Evolutionary conservation across 176 grass and related monocot species (phyloP).

Genomic region (Cocos nucifera): DNA sequence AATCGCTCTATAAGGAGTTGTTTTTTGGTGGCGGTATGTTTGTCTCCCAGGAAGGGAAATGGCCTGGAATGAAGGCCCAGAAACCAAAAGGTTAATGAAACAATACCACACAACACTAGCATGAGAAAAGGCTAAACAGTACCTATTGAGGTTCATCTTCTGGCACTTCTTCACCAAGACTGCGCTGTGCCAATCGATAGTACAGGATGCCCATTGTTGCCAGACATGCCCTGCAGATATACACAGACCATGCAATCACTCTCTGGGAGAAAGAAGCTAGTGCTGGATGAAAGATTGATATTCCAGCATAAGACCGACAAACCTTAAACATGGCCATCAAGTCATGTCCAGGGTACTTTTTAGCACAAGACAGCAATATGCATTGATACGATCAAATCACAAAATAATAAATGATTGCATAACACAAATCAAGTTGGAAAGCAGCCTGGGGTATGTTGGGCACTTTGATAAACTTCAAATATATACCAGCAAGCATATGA

Average conservation of each 20-base stretch:
- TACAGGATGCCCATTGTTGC: slow-evolving; percentile 92
- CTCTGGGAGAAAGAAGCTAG: too few species aligned
- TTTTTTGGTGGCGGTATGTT: background rate
- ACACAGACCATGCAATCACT: background rate
- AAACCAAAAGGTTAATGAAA: slow-evolving; percentile 20
- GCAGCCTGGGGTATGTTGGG: too few species aligned
- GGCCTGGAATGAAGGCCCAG: slow-evolving; percentile 13
- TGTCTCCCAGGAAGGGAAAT: background rate
- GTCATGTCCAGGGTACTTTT: too few species aligned
- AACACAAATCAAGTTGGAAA: too few species aligned
- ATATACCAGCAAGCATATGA: too few species aligned
- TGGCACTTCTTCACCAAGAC: slow-evolving; percentile 50
- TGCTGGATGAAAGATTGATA: too few species aligned
- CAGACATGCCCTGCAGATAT: slow-evolving; percentile 77
- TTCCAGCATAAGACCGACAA: too few species aligned
- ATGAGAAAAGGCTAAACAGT: slow-evolving; percentile 1
- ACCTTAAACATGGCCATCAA: too few species aligned
- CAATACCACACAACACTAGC: background rate
- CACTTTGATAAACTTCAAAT: too few species aligned
- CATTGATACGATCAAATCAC: too few species aligned
- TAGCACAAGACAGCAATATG: too few species aligned
- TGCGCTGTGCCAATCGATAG: slow-evolving; percentile 75
- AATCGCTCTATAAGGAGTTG: slow-evolving; percentile 5
- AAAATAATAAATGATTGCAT: too few species aligned
- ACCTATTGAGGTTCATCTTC: slow-evolving; percentile 74